A percentile compares a stretch with the other conserved stretches of the same genome.
Evolutionary conservation across 2,329 filamentous ascomycete genomes (phyloP).

Genomic region (Dactylellina cionopaga): DNA sequence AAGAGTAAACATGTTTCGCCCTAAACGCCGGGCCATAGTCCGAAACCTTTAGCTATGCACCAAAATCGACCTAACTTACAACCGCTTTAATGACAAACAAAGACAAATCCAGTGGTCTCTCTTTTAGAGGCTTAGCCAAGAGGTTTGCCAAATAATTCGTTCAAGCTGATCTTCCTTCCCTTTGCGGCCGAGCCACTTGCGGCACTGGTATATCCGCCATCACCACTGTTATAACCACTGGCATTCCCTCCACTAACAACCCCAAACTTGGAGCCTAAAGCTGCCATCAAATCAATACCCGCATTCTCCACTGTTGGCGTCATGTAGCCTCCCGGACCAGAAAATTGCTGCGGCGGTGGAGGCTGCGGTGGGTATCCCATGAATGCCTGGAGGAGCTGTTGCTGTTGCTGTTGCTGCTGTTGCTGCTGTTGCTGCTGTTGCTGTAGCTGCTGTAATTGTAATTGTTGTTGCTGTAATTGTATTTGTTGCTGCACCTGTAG

Average conservation of each 20-base stretch:
- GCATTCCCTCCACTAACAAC: constrained; percentile 20
- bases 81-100: too few species aligned
- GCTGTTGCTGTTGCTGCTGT: neutral
- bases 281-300: constrained; percentile 47
- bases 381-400: neutral
- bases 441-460: neutral
- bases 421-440: constrained; percentile 1
- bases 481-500: constrained; percentile 14
- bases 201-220: constrained; percentile 36
- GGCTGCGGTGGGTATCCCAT: neutral
- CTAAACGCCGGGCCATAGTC: too few species aligned
- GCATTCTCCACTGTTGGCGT: constrained; percentile 27
- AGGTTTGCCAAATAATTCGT: constrained; percentile 38
- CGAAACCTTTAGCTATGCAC: too few species aligned
- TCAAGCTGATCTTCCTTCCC: constrained; percentile 39
- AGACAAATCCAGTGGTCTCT: too few species aligned
- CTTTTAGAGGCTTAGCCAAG: constrained; percentile 22
- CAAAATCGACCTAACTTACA: too few species aligned
- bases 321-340: constrained; percentile 21
- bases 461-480: constrained; percentile 1
- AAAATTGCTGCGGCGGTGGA: neutral
- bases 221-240: constrained; percentile 42
- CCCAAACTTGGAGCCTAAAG: constrained; percentile 43
- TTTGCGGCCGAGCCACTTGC: constrained; percentile 19
- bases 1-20: too few species aligned